A percentile compares a stretch with the other conserved stretches of the same genome.
These are phyloP conservation scores for Colletotrichum sp. DNA, from an alignment of 2,329 filamentous ascomycete genomes.

Conservation along the genomic window DNA sequence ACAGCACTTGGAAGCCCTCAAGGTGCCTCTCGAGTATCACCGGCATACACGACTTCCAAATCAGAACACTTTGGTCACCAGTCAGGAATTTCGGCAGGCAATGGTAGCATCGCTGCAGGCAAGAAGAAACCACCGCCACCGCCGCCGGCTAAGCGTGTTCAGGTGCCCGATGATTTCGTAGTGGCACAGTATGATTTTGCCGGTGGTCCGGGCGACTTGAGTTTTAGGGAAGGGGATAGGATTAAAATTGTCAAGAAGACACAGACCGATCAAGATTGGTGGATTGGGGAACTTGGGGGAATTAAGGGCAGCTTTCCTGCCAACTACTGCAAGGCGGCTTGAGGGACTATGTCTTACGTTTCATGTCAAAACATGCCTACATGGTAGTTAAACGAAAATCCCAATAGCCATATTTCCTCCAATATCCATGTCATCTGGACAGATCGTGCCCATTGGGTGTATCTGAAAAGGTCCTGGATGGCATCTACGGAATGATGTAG, in stretches of 20 bases:
- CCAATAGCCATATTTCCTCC: background rate
- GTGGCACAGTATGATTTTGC: conserved; percentile 78
- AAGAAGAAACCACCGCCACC: conserved; percentile 83
- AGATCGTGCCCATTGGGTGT: background rate
- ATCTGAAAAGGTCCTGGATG: background rate
- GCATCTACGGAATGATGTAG: background rate
- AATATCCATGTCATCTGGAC: background rate
- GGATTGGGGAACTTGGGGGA: conserved; percentile 79
- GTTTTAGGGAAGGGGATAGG: conserved; percentile 77
- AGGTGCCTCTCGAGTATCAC: conserved; percentile 31
- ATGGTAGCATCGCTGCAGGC: conserved; percentile 23
- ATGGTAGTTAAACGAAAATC: background rate
- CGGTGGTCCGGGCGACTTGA: conserved; percentile 75
- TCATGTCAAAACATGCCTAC: background rate
- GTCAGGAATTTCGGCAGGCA: conserved; percentile 24
- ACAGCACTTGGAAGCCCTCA: conserved; percentile 41
- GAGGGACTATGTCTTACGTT: background rate
- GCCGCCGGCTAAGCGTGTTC: conserved; percentile 66
- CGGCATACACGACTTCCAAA: conserved; percentile 18
- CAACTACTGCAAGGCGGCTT: conserved; percentile 71
- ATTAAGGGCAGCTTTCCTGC: conserved; percentile 77
- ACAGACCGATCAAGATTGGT: conserved; percentile 83
- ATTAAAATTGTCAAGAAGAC: conserved; percentile 83
- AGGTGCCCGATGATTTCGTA: conserved; percentile 60
- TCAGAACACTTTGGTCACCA: conserved; percentile 36